Conservation (phyloP, 257 asterid genomes). For the Jacaranda copaia region DNA sequence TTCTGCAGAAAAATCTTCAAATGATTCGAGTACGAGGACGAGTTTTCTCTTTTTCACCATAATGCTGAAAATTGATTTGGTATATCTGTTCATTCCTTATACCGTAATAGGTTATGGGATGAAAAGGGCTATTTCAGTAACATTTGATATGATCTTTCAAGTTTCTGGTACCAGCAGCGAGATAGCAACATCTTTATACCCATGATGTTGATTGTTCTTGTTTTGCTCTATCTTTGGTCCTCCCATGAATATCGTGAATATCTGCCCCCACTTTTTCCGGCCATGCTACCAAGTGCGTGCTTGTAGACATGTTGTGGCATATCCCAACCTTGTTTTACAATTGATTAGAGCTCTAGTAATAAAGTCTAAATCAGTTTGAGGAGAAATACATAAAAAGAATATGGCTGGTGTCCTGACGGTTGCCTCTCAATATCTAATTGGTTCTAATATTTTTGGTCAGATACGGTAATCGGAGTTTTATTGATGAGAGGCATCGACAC, state of each 20-base stretch:
- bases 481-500: slow-evolving; percentile 98
- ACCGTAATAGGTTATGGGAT: not conserved
- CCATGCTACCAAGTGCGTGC: not conserved
- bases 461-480: slow-evolving; percentile 59
- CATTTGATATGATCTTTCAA: too few relatives aligned
- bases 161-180: not conserved
- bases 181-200: not conserved
- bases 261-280: not conserved
- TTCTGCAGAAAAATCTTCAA: not conserved
- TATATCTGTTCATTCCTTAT: not conserved
- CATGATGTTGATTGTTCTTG: not conserved
- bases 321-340: not conserved
- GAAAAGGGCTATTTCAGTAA: too few relatives aligned
- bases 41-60: not conserved
- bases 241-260: not conserved
- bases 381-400: not conserved
- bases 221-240: not conserved
- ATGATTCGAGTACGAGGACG: not conserved
- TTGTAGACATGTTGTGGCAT: not conserved
- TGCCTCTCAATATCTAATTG: slow-evolving; percentile 24
- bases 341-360: not conserved
- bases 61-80: not conserved
- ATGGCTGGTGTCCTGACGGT: not conserved
- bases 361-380: not conserved
- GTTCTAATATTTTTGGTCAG: slow-evolving; percentile 41